Evolutionary conservation across 768 basidiomycete species (phyloP).

Genomic region (Porphyrellus cyaneotinctus): DNA sequence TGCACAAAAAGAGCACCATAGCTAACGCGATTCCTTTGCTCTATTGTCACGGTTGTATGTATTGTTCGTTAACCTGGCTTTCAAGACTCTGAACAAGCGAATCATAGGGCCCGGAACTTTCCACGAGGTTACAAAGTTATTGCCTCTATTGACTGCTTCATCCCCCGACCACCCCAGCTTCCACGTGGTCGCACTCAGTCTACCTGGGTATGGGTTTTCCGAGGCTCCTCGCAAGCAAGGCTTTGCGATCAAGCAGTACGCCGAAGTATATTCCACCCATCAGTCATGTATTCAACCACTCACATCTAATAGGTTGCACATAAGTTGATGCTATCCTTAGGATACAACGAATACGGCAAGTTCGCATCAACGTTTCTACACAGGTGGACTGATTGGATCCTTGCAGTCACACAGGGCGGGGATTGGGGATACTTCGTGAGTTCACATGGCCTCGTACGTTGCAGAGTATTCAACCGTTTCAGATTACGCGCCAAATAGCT

Average conservation of each 20-base stretch:
- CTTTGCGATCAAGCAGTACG: conserved; percentile 48
- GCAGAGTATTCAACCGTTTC: neutral
- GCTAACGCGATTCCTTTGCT: conserved; percentile 52
- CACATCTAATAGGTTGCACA: conserved; percentile 33
- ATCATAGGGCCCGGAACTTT: conserved; percentile 54
- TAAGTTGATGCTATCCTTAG: conserved; percentile 47
- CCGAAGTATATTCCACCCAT: conserved; percentile 39
- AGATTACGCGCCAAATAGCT: conserved; percentile 37
- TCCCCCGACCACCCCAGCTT: conserved; percentile 49
- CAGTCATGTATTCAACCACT: neutral
- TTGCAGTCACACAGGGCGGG: conserved; percentile 44
- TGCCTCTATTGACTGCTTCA: conserved; percentile 46
- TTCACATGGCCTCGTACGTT: neutral
- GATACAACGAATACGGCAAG: conserved; percentile 47
- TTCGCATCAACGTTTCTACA: neutral
- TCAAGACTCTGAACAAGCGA: neutral
- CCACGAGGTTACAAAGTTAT: conserved; percentile 49
- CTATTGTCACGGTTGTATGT: conserved; percentile 58
- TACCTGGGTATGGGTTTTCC: conserved; percentile 64
- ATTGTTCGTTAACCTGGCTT: neutral
- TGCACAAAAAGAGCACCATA: conserved; percentile 48
- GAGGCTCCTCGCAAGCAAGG: conserved; percentile 51
- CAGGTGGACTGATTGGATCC: neutral
- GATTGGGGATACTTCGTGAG: conserved; percentile 43
- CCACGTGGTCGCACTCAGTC: conserved; percentile 55